A percentile compares a stretch with the other conserved stretches of the same genome.
phyloP scores from a whole-genome alignment of 1,284 basidiomycete species.

The Hemileia vastatrix region DNA sequence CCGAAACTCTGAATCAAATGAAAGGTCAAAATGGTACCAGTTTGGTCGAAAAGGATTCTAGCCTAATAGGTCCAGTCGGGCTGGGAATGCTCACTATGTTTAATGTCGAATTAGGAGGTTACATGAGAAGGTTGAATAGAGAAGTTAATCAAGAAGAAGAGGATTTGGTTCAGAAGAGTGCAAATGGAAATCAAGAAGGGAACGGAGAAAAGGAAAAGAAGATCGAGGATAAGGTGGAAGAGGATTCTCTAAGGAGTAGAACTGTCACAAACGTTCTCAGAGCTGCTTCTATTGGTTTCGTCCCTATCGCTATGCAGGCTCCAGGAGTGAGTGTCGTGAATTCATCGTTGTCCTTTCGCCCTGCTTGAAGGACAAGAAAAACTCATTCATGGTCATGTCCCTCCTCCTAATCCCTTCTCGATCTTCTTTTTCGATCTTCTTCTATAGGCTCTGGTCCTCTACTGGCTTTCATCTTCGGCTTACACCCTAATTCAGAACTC shows the following conservation, averaged over 20 bases:
- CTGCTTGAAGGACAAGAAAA: not conserved
- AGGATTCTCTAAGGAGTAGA: too few species aligned
- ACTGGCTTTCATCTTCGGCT: constrained; percentile 71
- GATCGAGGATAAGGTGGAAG: constrained; percentile 22
- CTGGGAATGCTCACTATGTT: too few species aligned
- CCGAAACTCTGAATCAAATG: too few species aligned
- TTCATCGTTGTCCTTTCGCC: constrained; percentile 24
- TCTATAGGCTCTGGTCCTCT: constrained; percentile 60
- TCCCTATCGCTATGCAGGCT: constrained; percentile 63
- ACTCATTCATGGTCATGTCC: not conserved
- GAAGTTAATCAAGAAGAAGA: not conserved
- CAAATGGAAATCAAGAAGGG: not conserved
- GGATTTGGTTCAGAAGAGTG: not conserved
- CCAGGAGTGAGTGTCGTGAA: constrained; percentile 73
- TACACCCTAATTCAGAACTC: constrained; percentile 69
- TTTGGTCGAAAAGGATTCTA: too few species aligned
- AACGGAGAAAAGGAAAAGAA: not conserved
- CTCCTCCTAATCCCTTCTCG: constrained; percentile 15
- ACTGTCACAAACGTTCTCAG: constrained; percentile 58
- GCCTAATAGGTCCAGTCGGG: too few species aligned
- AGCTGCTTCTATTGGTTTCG: constrained; percentile 58
- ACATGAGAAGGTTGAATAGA: too few species aligned
- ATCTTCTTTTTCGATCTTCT: too few species aligned
- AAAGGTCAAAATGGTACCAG: too few species aligned
- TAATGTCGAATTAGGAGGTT: too few species aligned